Evolutionary conservation across 2,329 filamentous ascomycete genomes (phyloP).

Genomic region (Truncatella angustata): DNA sequence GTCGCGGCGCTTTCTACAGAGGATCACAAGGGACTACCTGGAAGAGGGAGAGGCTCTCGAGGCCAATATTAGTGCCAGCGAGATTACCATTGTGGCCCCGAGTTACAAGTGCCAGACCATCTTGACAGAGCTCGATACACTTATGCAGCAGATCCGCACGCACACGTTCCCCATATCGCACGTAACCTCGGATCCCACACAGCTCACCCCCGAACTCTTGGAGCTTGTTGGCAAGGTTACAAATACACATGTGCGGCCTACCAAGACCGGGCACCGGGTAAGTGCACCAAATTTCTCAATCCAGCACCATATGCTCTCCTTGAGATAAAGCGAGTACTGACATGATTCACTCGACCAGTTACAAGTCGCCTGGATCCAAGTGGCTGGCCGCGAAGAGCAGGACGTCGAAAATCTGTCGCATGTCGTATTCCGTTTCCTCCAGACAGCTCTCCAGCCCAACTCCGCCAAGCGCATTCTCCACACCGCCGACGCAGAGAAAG

Average conservation of each 20-base stretch:
- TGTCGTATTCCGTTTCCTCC: conserved; percentile 44
- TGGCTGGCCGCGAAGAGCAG: conserved; percentile 13
- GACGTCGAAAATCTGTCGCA: conserved; percentile 39
- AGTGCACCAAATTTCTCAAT: conserved; percentile 16
- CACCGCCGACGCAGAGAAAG: neutral
- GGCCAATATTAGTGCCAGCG: conserved; percentile 23
- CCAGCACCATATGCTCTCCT: no score
- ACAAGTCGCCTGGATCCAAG: conserved; percentile 41
- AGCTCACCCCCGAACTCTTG: conserved; percentile 22
- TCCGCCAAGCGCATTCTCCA: conserved; percentile 21
- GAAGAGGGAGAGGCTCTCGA: conserved; percentile 37
- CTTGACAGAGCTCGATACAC: conserved; percentile 30
- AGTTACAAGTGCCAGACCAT: conserved; percentile 34
- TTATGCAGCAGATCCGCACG: conserved; percentile 24
- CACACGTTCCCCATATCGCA: conserved; percentile 22
- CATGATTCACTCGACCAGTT: conserved; percentile 19
- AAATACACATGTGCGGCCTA: conserved; percentile 23
- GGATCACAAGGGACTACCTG: conserved; percentile 27
- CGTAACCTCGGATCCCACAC: conserved; percentile 17
- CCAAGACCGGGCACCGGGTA: conserved; percentile 19
- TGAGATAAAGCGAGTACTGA: no score
- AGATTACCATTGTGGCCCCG: conserved; percentile 35
- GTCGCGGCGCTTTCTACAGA: conserved; percentile 31
- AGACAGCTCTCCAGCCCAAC: conserved; percentile 28
- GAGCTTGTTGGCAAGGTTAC: conserved; percentile 37